Base-by-base conservation (phyloP, 768 basidiomycete genomes). In the Auricularia auricula-judae region DNA sequence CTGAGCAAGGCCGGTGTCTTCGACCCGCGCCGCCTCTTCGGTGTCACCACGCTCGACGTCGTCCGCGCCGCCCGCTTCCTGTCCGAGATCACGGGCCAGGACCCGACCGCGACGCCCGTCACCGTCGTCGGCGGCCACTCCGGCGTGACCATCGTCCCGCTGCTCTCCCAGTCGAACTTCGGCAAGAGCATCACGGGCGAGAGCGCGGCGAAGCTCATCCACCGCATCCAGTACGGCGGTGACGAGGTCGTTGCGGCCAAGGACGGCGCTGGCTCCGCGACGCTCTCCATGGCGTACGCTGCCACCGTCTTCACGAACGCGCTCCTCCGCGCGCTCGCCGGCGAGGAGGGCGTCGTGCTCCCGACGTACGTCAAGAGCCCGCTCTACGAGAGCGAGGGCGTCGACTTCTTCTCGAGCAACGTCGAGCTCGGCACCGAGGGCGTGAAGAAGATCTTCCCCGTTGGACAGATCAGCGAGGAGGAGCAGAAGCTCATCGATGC, bases 201-300 rank as follows among this genome's bases (percentile, higher is more conserved):
- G 74, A 80, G 74, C 42, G 89, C 88, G 72, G 80, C 84, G 35
- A 84, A 86, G 73, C 82, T 98, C 67, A 88, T 99, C 64, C 78
- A 96, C 80, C 85, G 96, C 65, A 98, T 98, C 73, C 96, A 99
- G 75, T 98, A 85, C 70, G 96, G 96, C 74, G 96, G 96, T 77
- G 96, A 99, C 71, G 95, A 98, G 78, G 95, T 98, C 67, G 96
- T 98, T 73, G 88, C 97, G 82, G 95, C 95, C 62, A 98, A 98
- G 83, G 94, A 95, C 68, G 87, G 88, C 68, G 85, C 87, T 47
- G 88, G 87, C 63, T 84, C 82, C 51, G 87, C 87, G 42, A 89
- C 87, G 34, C 82, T 89, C 65, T 87, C 86, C 63, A 89, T 89
- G 88, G 86, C 86, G 12, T 87, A 85, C 72, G 86, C 88, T 63